A percentile compares a stretch with the other conserved stretches of the same genome.
Conservation (phyloP, 352 stramenopile genomes). For the Phytopythium mirpurense region DNA sequence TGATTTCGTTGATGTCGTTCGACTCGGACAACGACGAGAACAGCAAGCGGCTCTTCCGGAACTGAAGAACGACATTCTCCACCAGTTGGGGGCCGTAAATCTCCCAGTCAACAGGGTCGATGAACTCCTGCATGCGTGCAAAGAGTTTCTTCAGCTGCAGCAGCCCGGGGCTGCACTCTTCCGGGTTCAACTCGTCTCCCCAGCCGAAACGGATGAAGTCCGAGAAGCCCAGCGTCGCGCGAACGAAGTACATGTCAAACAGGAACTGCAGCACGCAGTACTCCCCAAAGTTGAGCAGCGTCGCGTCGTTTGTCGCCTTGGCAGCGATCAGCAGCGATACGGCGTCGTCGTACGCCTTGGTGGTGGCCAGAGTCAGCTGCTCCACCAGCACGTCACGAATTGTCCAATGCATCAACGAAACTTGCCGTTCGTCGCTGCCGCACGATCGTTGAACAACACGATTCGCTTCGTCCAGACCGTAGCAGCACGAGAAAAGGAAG, state of each 20-base stretch:
- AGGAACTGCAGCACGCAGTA: conserved; percentile 83
- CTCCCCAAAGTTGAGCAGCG: conserved; percentile 77
- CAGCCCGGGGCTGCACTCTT: conserved; percentile 47
- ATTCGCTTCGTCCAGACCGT: conserved; percentile 77
- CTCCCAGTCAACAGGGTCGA: conserved; percentile 87
- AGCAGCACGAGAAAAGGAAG: conserved; percentile 82
- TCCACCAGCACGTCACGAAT: conserved; percentile 71
- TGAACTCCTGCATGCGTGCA: conserved; percentile 74
- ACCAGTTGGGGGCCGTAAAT: conserved; percentile 84
- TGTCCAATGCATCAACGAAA: conserved; percentile 52
- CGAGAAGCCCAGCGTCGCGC: conserved; percentile 74
- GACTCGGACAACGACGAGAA: conserved; percentile 81
- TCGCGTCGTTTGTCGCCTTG: conserved; percentile 38
- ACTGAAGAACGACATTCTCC: conserved; percentile 84
- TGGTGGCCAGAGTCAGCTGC: conserved; percentile 72
- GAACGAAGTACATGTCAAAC: conserved; percentile 89
- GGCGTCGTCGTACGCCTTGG: conserved; percentile 61
- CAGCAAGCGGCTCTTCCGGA: conserved; percentile 78
- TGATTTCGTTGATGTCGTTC: conserved; percentile 83
- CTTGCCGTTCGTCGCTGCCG: conserved; percentile 34
- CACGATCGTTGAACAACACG: conserved; percentile 41
- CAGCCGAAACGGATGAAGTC: conserved; percentile 87
- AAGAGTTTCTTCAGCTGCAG: conserved; percentile 58
- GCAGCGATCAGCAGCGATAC: conserved; percentile 54
- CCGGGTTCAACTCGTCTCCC: conserved; percentile 70